phyloP scores from a whole-genome alignment of 805 yeast species.

The Vanderwaltozyma tropicalis region DNA sequence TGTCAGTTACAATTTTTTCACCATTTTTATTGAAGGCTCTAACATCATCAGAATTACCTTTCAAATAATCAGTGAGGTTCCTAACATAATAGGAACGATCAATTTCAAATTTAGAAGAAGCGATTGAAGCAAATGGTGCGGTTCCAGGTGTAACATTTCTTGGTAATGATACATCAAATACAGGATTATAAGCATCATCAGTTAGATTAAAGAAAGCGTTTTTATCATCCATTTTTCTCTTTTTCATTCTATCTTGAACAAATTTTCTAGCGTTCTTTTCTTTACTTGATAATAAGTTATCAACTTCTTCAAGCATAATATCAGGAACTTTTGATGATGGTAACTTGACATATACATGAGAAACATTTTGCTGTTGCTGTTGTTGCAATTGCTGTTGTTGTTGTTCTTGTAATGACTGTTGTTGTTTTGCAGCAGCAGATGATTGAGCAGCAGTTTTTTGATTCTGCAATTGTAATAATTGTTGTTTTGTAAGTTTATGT shows the following conservation, averaged over 20 bases:
- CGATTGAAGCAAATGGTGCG: conserved; percentile 71
- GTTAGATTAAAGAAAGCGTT: conserved; percentile 74
- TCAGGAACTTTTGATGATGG: conserved; percentile 93
- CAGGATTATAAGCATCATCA: conserved; percentile 78
- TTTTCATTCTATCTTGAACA: conserved; percentile 74
- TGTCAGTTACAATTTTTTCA: conserved; percentile 19
- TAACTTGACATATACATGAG: conserved; percentile 72
- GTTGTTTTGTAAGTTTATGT: conserved; percentile 18
- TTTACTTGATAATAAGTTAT: conserved; percentile 60
- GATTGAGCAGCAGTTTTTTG: conserved; percentile 5
- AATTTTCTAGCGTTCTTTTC: conserved; percentile 69
- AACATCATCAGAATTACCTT: conserved; percentile 20
- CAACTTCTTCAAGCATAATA: conserved; percentile 76
- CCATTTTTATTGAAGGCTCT: conserved; percentile 21
- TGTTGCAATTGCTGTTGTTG: conserved; percentile 12
- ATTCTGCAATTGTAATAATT: conserved; percentile 13
- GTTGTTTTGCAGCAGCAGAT: conserved; percentile 5
- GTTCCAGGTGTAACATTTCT: conserved; percentile 46
- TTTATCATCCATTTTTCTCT: conserved; percentile 55
- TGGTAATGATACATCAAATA: conserved; percentile 55
- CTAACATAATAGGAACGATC: conserved; percentile 44
- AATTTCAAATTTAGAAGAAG: conserved; percentile 56
- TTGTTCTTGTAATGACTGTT: conserved; percentile 12
- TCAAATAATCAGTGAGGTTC: conserved; percentile 22
- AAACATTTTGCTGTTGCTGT: conserved; percentile 17